Evolutionary conservation across 2,329 filamentous ascomycete species (phyloP), one percentile per base, ranked within the genome.

Genomic region (Neonectria coccinea): DNA sequence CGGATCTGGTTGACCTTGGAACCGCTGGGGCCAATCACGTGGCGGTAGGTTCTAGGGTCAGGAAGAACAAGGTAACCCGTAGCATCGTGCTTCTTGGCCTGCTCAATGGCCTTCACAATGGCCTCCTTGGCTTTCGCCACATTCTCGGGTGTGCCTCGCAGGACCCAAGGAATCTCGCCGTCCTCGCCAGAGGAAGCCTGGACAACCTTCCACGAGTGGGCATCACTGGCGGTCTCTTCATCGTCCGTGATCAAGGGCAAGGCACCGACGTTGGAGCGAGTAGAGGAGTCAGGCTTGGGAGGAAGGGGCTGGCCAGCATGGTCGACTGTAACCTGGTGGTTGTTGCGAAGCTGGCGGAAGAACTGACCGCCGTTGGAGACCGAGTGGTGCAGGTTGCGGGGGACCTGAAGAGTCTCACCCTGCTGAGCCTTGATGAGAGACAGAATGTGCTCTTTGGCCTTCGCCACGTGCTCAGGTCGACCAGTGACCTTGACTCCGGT

Each of bases 221-320:
- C 87, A 67, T 92, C 89, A 7, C 88, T 84, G 22, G 85, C 79
- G 12, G 86, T 81, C 14, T 89, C 87, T 1, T 87, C 86, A 56
- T 96, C 92, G 75, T 98, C 96, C 1, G 94, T 98, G 79, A 98
- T 98, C 71, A 99, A 81, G n/a, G 96, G 96, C 61, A 97, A 86
- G 42, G 88, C 80, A 53, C 84, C 86, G 48, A 87, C 88, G 68
- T 88, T 90, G 42, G 84, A 83, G 22, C 88, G 85, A 9, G 82
- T 78, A 65, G 83, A 78, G 62, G 84, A 80, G 62, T 87, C 80
- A 29, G 91, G 87, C 81, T 91, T 94, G 42, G 89, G 78, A 6
- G 96, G 96, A 4, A 92, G 83, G 61, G 91, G 83, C 65, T 96
- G 89, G 48, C 94, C 94, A 59, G 89, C 92, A 77, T 98, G 96